Evolutionary conservation across 768 basidiomycete genomes (phyloP).

Genomic region (Kwoniella heveanensis): DNA sequence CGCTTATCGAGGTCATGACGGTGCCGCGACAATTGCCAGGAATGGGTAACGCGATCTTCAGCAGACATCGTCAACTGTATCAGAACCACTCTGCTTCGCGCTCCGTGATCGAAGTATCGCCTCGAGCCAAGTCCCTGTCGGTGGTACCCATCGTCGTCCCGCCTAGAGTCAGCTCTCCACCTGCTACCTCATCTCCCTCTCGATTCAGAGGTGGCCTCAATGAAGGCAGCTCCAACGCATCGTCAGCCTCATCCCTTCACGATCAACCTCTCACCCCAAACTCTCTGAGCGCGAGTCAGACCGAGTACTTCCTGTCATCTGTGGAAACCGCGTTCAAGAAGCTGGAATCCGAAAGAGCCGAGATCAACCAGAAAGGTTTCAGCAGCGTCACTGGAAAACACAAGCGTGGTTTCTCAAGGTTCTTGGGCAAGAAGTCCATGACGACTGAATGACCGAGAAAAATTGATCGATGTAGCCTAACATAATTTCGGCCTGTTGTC

Average conservation of each 20-base stretch:
- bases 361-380: conserved; percentile 7
- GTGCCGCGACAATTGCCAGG: conserved; percentile 17
- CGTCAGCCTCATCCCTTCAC: conserved; percentile 2
- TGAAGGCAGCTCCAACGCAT: background rate
- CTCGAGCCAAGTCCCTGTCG: background rate
- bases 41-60: conserved; percentile 17
- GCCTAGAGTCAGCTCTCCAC: conserved; percentile 12
- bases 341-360: conserved; percentile 20
- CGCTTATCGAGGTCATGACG: conserved; percentile 2
- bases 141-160: background rate
- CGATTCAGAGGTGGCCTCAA: background rate
- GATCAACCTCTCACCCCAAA: conserved; percentile 6
- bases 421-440: conserved; percentile 8
- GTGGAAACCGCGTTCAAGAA: conserved; percentile 25
- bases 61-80: conserved; percentile 17
- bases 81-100: conserved; percentile 22
- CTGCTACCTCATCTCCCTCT: conserved; percentile 6
- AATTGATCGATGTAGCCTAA: background rate
- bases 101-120: conserved; percentile 23
- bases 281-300: conserved; percentile 21
- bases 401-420: conserved; percentile 22
- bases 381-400: conserved; percentile 4
- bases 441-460: background rate
- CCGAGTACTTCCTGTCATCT: conserved; percentile 17
- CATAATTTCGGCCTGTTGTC: background rate